phyloP scores from a whole-genome alignment of 345 rosid genomes.

The Dipteronia sinensis region DNA sequence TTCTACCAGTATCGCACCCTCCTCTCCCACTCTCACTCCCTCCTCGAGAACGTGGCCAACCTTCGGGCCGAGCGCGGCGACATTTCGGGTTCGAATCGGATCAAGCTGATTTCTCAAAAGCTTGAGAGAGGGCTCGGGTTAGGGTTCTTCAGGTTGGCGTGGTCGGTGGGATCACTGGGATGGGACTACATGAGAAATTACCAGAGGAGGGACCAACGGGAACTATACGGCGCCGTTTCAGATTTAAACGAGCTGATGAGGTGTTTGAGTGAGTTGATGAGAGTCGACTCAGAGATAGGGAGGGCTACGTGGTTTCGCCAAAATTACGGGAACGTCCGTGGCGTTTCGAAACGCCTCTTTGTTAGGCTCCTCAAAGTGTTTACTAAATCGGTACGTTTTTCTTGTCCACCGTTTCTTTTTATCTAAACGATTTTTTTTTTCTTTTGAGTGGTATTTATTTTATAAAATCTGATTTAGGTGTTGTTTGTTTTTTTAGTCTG shows the following conservation, averaged over 20 bases:
- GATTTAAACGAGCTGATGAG: slow-evolving; percentile 65
- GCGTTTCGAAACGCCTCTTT: slow-evolving; percentile 48
- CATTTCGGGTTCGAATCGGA: slow-evolving; percentile 53
- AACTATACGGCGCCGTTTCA: slow-evolving; percentile 52
- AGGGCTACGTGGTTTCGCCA: slow-evolving; percentile 51
- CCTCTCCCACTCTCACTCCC: slow-evolving; percentile 67
- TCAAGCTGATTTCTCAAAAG: slow-evolving; percentile 49
- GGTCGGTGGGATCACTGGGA: slow-evolving; percentile 73
- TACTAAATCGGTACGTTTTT: slow-evolving; percentile 49
- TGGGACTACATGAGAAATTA: slow-evolving; percentile 83
- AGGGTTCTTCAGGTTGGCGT: slow-evolving; percentile 45
- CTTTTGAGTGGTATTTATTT: no score
- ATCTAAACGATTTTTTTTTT: no score
- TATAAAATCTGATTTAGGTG: no score
- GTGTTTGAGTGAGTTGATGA: slow-evolving; percentile 45
- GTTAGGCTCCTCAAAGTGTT: slow-evolving; percentile 55
- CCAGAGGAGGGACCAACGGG: slow-evolving; percentile 67
- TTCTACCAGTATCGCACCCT: slow-evolving; percentile 44
- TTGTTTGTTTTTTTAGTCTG: no score
- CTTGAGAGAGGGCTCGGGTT: slow-evolving; percentile 52
- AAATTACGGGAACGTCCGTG: slow-evolving; percentile 56
- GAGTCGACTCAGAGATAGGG: slow-evolving; percentile 47
- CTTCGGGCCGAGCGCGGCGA: slow-evolving; percentile 81
- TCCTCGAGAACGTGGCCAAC: slow-evolving; percentile 71
- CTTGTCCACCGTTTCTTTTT: not conserved